Base-by-base conservation (phyloP, 192 early-diverging fungal species). In the Backusella psychrophila region DNA sequence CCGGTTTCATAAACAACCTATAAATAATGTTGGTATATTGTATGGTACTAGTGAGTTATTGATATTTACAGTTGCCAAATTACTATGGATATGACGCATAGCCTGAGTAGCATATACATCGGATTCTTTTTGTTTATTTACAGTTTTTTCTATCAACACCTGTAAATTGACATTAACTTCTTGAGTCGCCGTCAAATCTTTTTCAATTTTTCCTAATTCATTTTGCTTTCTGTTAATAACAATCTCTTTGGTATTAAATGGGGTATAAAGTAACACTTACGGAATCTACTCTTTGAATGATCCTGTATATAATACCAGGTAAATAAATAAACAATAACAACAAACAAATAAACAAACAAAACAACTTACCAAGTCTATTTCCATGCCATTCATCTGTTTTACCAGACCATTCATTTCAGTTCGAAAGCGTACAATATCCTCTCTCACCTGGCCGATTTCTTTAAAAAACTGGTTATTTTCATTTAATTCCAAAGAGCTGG, bases 101-200 rank as follows among this genome's bases (percentile, higher is more conserved):
- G 56, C 52, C 31, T 68, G 78, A 21, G 69, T 79, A 3, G 78
- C 74, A 75, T 69, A 63, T 8, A 70, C 74, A 71, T 79, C 78
- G 3, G 74, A 56, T 49, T 71, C 74, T 70, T 75, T 79, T 66
- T 79, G 78, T 46, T 46, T 72, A 34, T 53, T 65, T 33, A 79
- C 78, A 33, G 78, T 69, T 72, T 69, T 75, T 36, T 79, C 78
- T 38, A 79, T 42, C 42, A 79, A 39, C 23, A 79, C 69, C 36
- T 79, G 78, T 35, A 79, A 14, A 41, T 79, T 79, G 31, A 79
- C 78, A 79, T 79, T 79, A 19, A 79, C 78, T 71, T 79, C 78
- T 34, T 79, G 73, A n/a, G 78, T 79, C 5, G 73, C 68, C 29
- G 74, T 75, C 19, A 79, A 63, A 33, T 39, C 69, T 38, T 79